phyloP scores from a whole-genome alignment of 1,284 basidiomycete species.

The Ceratobasidium papillatum region DNA sequence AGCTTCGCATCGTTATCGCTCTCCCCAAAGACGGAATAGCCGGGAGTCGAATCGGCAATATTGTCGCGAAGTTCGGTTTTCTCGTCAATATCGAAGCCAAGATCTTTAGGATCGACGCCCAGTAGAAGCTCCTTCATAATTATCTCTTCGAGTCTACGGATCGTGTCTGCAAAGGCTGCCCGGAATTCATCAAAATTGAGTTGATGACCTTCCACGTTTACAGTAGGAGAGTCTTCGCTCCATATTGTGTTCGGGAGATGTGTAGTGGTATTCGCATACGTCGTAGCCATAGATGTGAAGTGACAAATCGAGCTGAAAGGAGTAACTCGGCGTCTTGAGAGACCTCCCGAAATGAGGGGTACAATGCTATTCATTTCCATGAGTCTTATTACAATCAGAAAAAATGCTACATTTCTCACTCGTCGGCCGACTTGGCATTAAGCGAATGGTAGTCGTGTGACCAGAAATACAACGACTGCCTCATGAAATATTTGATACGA shows the following conservation, averaged over 20 bases:
- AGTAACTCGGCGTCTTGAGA: not conserved
- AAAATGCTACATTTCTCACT: not conserved
- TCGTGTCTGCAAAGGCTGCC: not conserved
- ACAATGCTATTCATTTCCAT: not conserved
- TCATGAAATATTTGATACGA: constrained; percentile 9
- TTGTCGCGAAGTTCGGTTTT: not conserved
- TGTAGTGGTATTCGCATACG: not conserved
- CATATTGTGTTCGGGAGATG: not conserved
- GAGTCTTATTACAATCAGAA: too few relatives aligned
- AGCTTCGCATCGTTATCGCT: not conserved
- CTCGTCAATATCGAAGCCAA: not conserved
- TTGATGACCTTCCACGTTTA: not conserved
- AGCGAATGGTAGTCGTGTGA: not conserved
- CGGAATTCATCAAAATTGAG: not conserved
- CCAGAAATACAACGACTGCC: not conserved
- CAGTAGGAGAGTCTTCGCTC: not conserved
- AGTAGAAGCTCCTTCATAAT: not conserved
- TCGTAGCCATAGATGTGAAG: not conserved
- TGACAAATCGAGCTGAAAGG: not conserved
- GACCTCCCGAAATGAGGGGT: not conserved
- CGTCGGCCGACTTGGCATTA: not conserved
- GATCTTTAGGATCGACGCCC: not conserved
- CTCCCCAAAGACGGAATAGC: constrained; percentile 10
- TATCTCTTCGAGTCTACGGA: not conserved
- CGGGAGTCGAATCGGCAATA: not conserved